Conservation (phyloP, 495 filamentous ascomycete species). For the Hypomontagnella monticulosa region DNA sequence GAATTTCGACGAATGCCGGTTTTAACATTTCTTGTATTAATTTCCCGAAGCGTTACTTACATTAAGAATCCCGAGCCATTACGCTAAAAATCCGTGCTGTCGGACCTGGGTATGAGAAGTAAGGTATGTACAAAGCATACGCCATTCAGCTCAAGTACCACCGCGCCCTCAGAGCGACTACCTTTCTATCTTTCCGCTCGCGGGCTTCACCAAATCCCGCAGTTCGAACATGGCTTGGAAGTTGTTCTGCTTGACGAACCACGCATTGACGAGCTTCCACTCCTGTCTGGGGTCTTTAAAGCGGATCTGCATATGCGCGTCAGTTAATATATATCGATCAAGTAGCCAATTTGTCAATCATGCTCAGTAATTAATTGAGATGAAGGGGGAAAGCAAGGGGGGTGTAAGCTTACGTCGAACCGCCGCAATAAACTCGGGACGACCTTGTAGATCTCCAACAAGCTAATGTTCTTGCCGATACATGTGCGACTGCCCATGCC, state of each 20-base stretch:
- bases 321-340: constrained; percentile 12
- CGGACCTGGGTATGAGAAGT: background rate
- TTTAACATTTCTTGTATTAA: too few relatives aligned
- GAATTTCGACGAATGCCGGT: too few relatives aligned
- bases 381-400: background rate
- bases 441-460: constrained; percentile 83
- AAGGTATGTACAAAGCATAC: constrained; percentile 18
- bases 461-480: constrained; percentile 76
- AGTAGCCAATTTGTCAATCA: too few relatives aligned
- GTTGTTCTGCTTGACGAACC: constrained; percentile 76
- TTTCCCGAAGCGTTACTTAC: too few relatives aligned
- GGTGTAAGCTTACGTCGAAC: constrained; percentile 64
- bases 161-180: background rate
- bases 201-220: constrained; percentile 57
- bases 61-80: too few relatives aligned
- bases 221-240: constrained; percentile 66
- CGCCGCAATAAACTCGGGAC: constrained; percentile 75
- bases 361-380: too few relatives aligned
- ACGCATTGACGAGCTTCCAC: constrained; percentile 75
- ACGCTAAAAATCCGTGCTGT: constrained; percentile 4
- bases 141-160: constrained; percentile 2
- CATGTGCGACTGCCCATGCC: constrained; percentile 69
- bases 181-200: constrained; percentile 3
- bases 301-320: constrained; percentile 53
- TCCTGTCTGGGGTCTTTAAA: constrained; percentile 67